Conservation (phyloP, 164 flowering plant genomes). For the Pachysandra terminalis region DNA sequence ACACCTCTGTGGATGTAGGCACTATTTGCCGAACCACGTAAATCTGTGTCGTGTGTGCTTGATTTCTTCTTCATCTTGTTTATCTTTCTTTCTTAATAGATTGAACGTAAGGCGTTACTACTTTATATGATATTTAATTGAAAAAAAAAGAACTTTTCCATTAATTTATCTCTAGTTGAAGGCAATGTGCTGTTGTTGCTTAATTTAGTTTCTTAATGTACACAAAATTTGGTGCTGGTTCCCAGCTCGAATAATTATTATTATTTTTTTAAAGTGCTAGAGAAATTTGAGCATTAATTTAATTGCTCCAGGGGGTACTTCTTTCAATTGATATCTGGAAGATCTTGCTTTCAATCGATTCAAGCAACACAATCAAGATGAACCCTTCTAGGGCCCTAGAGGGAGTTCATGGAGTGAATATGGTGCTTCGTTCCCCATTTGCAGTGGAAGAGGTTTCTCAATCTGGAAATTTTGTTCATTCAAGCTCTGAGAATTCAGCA, state of each 20-base stretch:
- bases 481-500: slow-evolving; percentile 22
- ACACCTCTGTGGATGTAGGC: too few relatives aligned
- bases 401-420: slow-evolving; percentile 77
- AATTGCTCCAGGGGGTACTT: slow-evolving; percentile 1
- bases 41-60: too few relatives aligned
- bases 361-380: slow-evolving; percentile 14
- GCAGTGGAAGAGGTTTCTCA: slow-evolving; percentile 39
- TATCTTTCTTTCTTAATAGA: too few relatives aligned
- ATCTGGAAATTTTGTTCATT: slow-evolving; percentile 28
- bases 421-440: slow-evolving; percentile 66
- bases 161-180: background rate
- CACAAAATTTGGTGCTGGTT: background rate
- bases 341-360: slow-evolving; percentile 7
- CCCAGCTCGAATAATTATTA: background rate
- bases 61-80: too few relatives aligned
- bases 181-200: background rate
- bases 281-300: slow-evolving; percentile 9
- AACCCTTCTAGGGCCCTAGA: slow-evolving; percentile 41
- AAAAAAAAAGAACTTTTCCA: too few relatives aligned
- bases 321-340: slow-evolving; percentile 3
- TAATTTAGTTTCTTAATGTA: background rate
- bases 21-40: too few relatives aligned
- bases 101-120: too few relatives aligned
- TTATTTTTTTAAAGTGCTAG: background rate
- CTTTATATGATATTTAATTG: too few relatives aligned